Percentiles rank a stretch among this genome's conserved stretches.
Evolutionary conservation across 202 grass and related monocot genomes (phyloP).

Genomic region (Dendrocalamus latiflorus): DNA sequence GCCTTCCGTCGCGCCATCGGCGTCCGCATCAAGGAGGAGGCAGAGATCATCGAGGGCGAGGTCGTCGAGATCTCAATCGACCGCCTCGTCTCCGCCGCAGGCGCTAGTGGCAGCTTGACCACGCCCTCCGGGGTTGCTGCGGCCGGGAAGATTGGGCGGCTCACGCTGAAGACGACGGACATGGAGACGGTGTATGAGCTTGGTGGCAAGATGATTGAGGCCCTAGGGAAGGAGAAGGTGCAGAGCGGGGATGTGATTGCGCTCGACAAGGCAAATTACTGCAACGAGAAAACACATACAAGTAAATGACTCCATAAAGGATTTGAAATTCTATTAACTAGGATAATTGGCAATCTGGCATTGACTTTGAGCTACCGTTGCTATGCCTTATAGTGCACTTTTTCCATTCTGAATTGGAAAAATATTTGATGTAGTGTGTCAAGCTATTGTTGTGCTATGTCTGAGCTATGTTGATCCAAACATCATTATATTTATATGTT

Average conservation of each 20-base stretch:
- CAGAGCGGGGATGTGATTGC: constrained; percentile 91
- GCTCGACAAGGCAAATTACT: constrained; percentile 45
- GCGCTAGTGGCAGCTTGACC: not conserved
- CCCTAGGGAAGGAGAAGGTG: constrained; percentile 86
- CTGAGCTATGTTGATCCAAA: too few species aligned
- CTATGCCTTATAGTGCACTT: not conserved
- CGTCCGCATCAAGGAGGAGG: constrained; percentile 96
- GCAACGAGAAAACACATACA: not conserved
- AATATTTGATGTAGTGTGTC: too few species aligned
- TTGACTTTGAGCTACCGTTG: not conserved
- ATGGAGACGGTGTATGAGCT: constrained; percentile 97
- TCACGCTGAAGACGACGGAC: constrained; percentile 88
- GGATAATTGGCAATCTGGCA: not conserved
- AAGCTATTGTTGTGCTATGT: too few species aligned
- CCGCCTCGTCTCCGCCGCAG: constrained; percentile 41
- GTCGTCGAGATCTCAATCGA: constrained; percentile 91
- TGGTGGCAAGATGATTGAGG: constrained; percentile 96
- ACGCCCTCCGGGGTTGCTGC: constrained; percentile 31
- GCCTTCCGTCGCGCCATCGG: constrained; percentile 79
- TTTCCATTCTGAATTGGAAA: too few species aligned
- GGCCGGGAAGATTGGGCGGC: constrained; percentile 58
- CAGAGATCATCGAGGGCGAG: constrained; percentile 95
- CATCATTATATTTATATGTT: too few species aligned
- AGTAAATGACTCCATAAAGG: not conserved
- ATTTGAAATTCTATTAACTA: not conserved